These are phyloP conservation scores for Epichloe scottii DNA, from an alignment of 2,329 filamentous ascomycete species.

Conservation along the genomic window DNA sequence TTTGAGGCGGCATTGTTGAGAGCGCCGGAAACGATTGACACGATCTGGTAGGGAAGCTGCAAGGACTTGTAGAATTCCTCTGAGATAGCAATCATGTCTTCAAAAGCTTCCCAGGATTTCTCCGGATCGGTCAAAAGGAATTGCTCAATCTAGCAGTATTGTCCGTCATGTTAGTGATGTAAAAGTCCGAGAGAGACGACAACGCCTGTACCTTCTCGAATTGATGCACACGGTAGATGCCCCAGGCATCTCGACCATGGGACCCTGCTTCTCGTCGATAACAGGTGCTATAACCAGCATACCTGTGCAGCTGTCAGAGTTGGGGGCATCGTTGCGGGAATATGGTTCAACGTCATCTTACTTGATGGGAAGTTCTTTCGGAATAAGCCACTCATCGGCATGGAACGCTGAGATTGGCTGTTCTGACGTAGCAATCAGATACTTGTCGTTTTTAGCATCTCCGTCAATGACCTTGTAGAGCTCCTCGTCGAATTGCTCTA, in stretches of 20 bases:
- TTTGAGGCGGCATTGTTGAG: constrained; percentile 67
- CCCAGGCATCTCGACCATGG: constrained; percentile 83
- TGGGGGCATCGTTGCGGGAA: not conserved
- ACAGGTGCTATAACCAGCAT: constrained; percentile 85
- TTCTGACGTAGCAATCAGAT: constrained; percentile 68
- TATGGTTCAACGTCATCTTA: constrained; percentile 19
- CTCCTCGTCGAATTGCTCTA: constrained; percentile 95
- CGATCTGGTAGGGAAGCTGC: constrained; percentile 78
- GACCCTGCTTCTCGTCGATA: constrained; percentile 92
- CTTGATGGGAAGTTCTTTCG: constrained; percentile 79
- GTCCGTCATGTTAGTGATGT: constrained; percentile 1
- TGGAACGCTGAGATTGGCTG: constrained; percentile 91
- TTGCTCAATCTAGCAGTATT: constrained; percentile 46
- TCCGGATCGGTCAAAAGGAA: constrained; percentile 75
- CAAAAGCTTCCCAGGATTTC: constrained; percentile 85
- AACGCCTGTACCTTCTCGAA: constrained; percentile 65
- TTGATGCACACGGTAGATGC: constrained; percentile 94
- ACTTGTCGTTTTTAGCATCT: constrained; percentile 80
- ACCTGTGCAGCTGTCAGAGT: constrained; percentile 44
- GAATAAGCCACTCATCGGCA: constrained; percentile 82
- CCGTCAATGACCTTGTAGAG: constrained; percentile 92
- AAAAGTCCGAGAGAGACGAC: not conserved
- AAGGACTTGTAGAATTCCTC: constrained; percentile 94
- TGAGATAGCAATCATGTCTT: constrained; percentile 80
- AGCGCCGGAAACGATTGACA: constrained; percentile 91